phyloP scores from a whole-genome alignment of 2,329 filamentous ascomycete genomes.

The Colletotrichum gigasporum region DNA sequence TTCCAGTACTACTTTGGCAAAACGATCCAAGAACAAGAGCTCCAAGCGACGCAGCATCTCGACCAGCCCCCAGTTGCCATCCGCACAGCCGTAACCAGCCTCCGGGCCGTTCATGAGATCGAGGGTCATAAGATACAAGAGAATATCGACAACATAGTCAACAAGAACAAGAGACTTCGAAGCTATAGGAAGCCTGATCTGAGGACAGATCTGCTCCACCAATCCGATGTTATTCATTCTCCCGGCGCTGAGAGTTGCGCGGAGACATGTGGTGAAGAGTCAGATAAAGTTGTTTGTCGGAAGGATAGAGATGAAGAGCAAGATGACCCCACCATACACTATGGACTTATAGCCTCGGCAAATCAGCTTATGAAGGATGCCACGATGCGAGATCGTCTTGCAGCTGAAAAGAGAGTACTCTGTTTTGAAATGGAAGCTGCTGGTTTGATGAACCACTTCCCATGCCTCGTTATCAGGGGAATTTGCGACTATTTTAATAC shows the following conservation, averaged over 20 bases:
- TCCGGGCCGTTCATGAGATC: constrained; percentile 17
- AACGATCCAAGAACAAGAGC: constrained; percentile 23
- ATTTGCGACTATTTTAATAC: constrained; percentile 48
- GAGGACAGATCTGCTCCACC: too few species aligned
- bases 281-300: neutral
- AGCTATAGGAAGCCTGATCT: too few species aligned
- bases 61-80: constrained; percentile 32
- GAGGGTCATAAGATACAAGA: constrained; percentile 32
- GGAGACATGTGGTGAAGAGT: constrained; percentile 8
- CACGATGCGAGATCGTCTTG: neutral
- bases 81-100: constrained; percentile 19
- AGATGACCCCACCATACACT: constrained; percentile 8
- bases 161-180: too few species aligned
- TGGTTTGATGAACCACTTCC: constrained; percentile 40
- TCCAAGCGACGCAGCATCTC: constrained; percentile 30
- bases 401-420: constrained; percentile 35
- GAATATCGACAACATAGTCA: constrained; percentile 2
- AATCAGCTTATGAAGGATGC: constrained; percentile 36
- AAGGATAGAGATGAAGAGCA: neutral
- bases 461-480: constrained; percentile 44
- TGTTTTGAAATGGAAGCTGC: constrained; percentile 47
- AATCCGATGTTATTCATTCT: constrained; percentile 9
- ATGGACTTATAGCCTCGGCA: constrained; percentile 28
- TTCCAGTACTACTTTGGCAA: constrained; percentile 41
- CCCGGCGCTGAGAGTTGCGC: neutral